A percentile compares a stretch with the other conserved stretches of the same genome.
Conservation (phyloP, 1,139 yeast species). For the Candida sanyaensis region DNA sequence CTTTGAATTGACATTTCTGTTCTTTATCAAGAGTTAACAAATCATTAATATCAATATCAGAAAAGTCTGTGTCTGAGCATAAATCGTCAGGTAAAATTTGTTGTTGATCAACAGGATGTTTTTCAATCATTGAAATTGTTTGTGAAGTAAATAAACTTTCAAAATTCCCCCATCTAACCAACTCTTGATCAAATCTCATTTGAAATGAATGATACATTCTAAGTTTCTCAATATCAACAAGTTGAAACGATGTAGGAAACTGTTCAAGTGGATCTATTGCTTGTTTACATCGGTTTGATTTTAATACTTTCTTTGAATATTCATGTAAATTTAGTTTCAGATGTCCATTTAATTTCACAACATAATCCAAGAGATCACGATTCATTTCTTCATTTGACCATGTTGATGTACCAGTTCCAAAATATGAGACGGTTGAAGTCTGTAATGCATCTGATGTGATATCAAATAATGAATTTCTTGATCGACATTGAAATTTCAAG, state of each 20-base stretch:
- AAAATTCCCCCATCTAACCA: conserved; percentile 22
- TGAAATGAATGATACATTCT: conserved; percentile 6
- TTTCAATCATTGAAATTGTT: not conserved
- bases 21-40: not conserved
- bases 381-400: conserved; percentile 40
- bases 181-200: conserved; percentile 19
- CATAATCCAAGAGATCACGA: conserved; percentile 33
- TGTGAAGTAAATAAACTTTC: conserved; percentile 12
- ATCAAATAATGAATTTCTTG: conserved; percentile 18
- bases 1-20: conserved; percentile 2
- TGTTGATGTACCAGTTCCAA: conserved; percentile 20
- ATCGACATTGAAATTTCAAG: conserved; percentile 57
- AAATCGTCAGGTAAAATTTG: conserved; percentile 1
- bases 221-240: conserved; percentile 23
- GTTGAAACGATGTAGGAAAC: conserved; percentile 32
- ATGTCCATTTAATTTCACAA: conserved; percentile 25
- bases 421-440: conserved; percentile 13
- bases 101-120: not conserved
- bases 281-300: not conserved
- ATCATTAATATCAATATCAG: conserved; percentile 4
- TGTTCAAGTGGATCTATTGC: conserved; percentile 3
- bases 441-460: conserved; percentile 20
- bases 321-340: conserved; percentile 13
- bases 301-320: conserved; percentile 17
- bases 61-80: conserved; percentile 5